Evolutionary conservation across 305 asterid species (phyloP).

Genomic region (Salvia sclarea): DNA sequence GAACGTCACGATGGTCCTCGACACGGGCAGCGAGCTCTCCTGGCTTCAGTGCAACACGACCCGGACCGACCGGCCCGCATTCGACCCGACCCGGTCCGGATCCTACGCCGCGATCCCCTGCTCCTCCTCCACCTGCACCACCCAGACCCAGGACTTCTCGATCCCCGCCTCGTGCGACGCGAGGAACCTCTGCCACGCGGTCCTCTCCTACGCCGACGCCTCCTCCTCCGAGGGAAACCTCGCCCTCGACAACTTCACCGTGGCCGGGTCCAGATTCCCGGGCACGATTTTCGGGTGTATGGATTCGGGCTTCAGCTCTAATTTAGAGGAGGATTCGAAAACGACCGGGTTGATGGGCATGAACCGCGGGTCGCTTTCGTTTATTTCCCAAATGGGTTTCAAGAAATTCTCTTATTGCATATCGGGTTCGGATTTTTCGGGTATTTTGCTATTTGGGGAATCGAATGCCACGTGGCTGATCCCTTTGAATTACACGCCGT

Average conservation of each 20-base stretch:
- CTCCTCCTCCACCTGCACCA: slow-evolving; percentile 66
- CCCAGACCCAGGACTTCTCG: slow-evolving; percentile 69
- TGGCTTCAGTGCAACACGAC: slow-evolving; percentile 76
- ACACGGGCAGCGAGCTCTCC: slow-evolving; percentile 89
- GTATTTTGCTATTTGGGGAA: slow-evolving; percentile 60
- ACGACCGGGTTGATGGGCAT: slow-evolving; percentile 88
- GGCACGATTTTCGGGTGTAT: slow-evolving; percentile 74
- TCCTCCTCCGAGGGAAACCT: slow-evolving; percentile 74
- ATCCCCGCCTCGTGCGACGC: slow-evolving; percentile 85
- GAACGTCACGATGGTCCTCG: slow-evolving; percentile 88
- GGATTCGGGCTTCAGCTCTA: slow-evolving; percentile 69
- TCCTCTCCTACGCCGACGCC: slow-evolving; percentile 69
- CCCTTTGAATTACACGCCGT: slow-evolving; percentile 71
- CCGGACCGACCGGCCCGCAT: slow-evolving; percentile 44
- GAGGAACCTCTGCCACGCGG: slow-evolving; percentile 63
- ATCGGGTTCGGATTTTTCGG: slow-evolving; percentile 63
- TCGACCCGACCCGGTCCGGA: slow-evolving; percentile 47
- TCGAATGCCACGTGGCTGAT: slow-evolving; percentile 54
- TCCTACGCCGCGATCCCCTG: slow-evolving; percentile 64
- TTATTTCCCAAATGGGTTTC: slow-evolving; percentile 77
- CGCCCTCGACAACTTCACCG: slow-evolving; percentile 52
- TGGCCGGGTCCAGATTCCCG: slow-evolving; percentile 57
- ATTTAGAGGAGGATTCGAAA: slow-evolving; percentile 61
- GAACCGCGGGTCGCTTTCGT: slow-evolving; percentile 82
- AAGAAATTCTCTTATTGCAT: slow-evolving; percentile 79